Conservation (phyloP, 1,284 basidiomycete species). For the Sanghuangporus weigelae region DNA sequence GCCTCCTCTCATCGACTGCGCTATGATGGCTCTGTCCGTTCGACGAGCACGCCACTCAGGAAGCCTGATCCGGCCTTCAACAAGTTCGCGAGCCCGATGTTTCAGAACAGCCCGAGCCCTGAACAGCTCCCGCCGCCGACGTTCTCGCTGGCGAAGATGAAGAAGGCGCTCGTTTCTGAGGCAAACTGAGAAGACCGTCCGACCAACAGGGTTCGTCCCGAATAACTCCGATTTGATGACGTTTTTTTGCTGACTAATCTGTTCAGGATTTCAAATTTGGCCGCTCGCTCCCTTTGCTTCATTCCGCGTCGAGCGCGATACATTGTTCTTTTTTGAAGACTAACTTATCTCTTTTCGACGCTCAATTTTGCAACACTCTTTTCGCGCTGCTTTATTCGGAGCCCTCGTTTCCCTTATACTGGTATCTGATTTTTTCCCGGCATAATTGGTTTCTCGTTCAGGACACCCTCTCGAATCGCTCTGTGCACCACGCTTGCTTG, state of each 20-base stretch:
- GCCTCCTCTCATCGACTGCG: slow-evolving; percentile 3
- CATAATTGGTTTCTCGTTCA: slow-evolving; percentile 13
- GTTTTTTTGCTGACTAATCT: background rate
- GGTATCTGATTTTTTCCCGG: slow-evolving; percentile 4
- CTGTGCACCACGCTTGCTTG: background rate
- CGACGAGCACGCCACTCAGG: slow-evolving; percentile 10
- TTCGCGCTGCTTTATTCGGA: background rate
- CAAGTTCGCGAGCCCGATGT: slow-evolving; percentile 17
- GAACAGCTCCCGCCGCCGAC: slow-evolving; percentile 16
- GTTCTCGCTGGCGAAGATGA: slow-evolving; percentile 12
- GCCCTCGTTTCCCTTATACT: background rate
- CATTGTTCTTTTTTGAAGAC: slow-evolving; percentile 17
- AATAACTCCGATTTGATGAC: background rate
- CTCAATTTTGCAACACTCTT: slow-evolving; percentile 12
- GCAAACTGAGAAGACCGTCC: background rate
- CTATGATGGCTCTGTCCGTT: slow-evolving; percentile 1
- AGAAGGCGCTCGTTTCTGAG: slow-evolving; percentile 7
- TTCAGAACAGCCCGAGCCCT: slow-evolving; percentile 20
- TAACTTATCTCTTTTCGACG: slow-evolving; percentile 19
- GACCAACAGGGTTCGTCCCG: slow-evolving; percentile 2
- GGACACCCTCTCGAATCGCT: slow-evolving; percentile 16
- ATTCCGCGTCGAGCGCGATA: slow-evolving; percentile 20
- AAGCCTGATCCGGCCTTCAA: slow-evolving; percentile 3
- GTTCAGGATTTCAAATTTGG: background rate
- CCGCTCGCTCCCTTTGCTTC: background rate